Evolutionary conservation across 2,329 filamentous ascomycete genomes (phyloP).

Genomic region (Nothomitra cinnamomea): DNA sequence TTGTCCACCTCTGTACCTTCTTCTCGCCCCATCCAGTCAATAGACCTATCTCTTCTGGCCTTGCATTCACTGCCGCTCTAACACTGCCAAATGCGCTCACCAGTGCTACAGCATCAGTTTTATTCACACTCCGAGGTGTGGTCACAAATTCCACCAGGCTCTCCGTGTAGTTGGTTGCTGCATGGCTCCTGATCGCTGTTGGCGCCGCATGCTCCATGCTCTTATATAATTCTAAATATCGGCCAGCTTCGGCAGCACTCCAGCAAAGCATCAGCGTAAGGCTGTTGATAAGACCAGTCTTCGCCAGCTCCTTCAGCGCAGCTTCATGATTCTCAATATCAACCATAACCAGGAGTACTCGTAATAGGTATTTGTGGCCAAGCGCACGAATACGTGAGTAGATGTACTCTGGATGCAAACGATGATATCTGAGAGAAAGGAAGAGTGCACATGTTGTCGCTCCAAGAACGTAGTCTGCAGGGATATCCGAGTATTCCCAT

Average conservation of each 20-base stretch:
- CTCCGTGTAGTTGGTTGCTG: slow-evolving; percentile 69
- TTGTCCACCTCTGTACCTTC: slow-evolving; percentile 78
- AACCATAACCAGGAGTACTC: slow-evolving; percentile 77
- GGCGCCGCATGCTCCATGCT: slow-evolving; percentile 76
- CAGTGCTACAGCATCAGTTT: slow-evolving; percentile 78
- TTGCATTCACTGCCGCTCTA: slow-evolving; percentile 70
- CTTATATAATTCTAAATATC: slow-evolving; percentile 92
- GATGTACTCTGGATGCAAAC: slow-evolving; percentile 92
- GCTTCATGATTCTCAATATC: slow-evolving; percentile 94
- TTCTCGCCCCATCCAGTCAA: slow-evolving; percentile 92
- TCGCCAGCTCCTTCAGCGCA: slow-evolving; percentile 71
- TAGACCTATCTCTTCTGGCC: slow-evolving; percentile 65
- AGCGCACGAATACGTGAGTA: slow-evolving; percentile 80
- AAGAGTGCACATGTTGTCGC: slow-evolving; percentile 81
- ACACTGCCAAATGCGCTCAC: slow-evolving; percentile 87
- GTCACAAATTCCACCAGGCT: slow-evolving; percentile 87
- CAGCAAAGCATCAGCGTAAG: slow-evolving; percentile 85
- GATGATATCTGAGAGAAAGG: slow-evolving; percentile 89
- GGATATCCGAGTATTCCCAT: slow-evolving; percentile 97
- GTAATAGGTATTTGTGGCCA: slow-evolving; percentile 71
- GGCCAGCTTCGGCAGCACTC: slow-evolving; percentile 82
- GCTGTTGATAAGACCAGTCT: slow-evolving; percentile 83
- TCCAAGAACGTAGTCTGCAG: slow-evolving; percentile 81
- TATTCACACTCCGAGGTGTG: slow-evolving; percentile 76
- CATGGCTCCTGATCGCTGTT: slow-evolving; percentile 68